phyloP scores from a whole-genome alignment of 768 basidiomycete species.

The Tephrocybe rancida region DNA sequence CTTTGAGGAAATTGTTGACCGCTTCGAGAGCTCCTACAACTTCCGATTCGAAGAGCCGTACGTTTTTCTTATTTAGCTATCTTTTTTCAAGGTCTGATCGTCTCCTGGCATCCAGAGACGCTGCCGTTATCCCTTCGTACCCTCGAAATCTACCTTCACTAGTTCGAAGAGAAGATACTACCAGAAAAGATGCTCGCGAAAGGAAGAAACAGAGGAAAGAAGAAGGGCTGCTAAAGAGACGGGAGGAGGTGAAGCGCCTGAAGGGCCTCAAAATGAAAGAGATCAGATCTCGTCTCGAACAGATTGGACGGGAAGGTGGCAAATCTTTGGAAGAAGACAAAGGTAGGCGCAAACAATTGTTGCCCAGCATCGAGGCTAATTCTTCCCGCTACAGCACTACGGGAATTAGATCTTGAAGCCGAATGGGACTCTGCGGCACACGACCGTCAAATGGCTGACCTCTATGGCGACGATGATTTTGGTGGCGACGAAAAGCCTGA shows the following conservation, averaged over 20 bases:
- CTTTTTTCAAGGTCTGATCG: neutral
- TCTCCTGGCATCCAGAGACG: constrained; percentile 48
- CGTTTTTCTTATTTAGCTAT: constrained; percentile 35
- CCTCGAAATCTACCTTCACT: constrained; percentile 71
- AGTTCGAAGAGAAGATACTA: constrained; percentile 74
- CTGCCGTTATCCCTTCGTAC: constrained; percentile 66
- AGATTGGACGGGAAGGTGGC: constrained; percentile 73
- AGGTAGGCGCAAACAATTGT: constrained; percentile 22
- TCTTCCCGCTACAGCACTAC: constrained; percentile 46
- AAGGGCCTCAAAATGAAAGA: constrained; percentile 88
- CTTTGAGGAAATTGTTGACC: constrained; percentile 90
- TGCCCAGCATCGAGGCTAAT: neutral
- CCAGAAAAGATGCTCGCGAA: constrained; percentile 84
- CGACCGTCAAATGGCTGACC: constrained; percentile 76
- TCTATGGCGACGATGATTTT: constrained; percentile 61
- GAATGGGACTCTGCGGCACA: constrained; percentile 92
- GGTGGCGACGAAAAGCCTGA: constrained; percentile 61
- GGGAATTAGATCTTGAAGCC: constrained; percentile 81
- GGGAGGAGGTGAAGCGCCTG: constrained; percentile 80
- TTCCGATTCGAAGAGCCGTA: constrained; percentile 97
- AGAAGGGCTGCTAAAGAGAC: constrained; percentile 70
- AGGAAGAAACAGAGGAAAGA: constrained; percentile 78
- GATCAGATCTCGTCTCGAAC: constrained; percentile 72
- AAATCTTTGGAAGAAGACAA: constrained; percentile 41
- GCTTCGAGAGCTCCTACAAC: constrained; percentile 96